phyloP scores from a whole-genome alignment of 2,329 filamentous ascomycete genomes.

The Xylariales sp. region DNA sequence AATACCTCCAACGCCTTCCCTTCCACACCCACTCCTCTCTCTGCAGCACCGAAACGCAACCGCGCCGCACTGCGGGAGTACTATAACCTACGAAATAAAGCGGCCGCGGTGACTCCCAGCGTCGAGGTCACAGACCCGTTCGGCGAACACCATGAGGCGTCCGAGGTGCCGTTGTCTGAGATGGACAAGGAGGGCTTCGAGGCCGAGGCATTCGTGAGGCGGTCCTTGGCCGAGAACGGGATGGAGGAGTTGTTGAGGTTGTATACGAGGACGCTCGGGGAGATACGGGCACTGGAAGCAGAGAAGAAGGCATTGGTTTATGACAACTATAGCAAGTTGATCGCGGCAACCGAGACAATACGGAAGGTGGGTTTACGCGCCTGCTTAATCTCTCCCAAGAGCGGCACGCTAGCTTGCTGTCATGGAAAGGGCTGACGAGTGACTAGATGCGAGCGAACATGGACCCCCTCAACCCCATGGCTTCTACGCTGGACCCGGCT shows the following conservation, averaged over 20 bases:
- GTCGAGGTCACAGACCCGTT: conserved; percentile 39
- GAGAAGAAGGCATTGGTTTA: conserved; percentile 97
- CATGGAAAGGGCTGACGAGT: not conserved
- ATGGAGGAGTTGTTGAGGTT: conserved; percentile 65
- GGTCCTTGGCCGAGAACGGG: conserved; percentile 55
- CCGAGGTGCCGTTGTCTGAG: conserved; percentile 61
- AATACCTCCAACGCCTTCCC: conserved; percentile 24
- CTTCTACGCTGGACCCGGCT: conserved; percentile 66
- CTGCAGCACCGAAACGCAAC: conserved; percentile 55
- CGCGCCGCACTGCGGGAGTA: conserved; percentile 88
- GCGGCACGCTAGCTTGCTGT: not conserved
- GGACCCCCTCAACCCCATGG: conserved; percentile 72
- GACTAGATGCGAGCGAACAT: conserved; percentile 79
- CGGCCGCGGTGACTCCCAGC: conserved; percentile 31
- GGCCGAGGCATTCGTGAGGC: conserved; percentile 61
- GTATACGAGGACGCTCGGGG: conserved; percentile 68
- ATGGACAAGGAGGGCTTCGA: conserved; percentile 73
- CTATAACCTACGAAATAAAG: conserved; percentile 69
- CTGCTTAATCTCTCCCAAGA: too few species aligned
- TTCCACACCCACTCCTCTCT: conserved; percentile 16
- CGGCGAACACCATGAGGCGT: conserved; percentile 30
- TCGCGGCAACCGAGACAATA: conserved; percentile 95
- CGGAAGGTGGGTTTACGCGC: conserved; percentile 63
- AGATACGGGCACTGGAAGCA: conserved; percentile 85
- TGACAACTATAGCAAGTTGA: conserved; percentile 96